These are phyloP conservation scores for Pleoardoris graminearum DNA, from an alignment of 2,329 filamentous ascomycete species.

Conservation along the genomic window DNA sequence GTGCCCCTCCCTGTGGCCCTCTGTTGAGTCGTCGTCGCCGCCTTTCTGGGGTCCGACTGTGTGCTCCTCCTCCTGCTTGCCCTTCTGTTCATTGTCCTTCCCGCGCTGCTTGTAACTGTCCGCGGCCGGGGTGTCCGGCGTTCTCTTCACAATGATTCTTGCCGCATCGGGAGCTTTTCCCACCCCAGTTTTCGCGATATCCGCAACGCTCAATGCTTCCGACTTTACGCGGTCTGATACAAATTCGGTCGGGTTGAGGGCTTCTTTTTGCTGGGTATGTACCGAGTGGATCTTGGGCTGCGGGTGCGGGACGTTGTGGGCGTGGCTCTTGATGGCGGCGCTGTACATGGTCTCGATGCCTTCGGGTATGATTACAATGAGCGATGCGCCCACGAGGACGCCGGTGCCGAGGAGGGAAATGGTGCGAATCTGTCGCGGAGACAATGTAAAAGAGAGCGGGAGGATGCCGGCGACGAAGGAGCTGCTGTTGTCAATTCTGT, in stretches of 20 bases:
- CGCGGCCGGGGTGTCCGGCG: constrained; percentile 22
- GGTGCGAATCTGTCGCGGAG: constrained; percentile 81
- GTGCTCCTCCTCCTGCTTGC: constrained; percentile 25
- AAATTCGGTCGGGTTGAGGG: constrained; percentile 30
- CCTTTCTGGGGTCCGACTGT: constrained; percentile 35
- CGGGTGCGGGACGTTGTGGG: constrained; percentile 27
- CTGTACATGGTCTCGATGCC: constrained; percentile 87
- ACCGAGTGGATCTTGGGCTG: constrained; percentile 32
- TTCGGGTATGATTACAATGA: constrained; percentile 97
- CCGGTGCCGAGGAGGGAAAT: constrained; percentile 93
- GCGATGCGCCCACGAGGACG: constrained; percentile 88
- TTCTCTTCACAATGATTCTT: constrained; percentile 26
- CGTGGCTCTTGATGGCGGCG: constrained; percentile 42
- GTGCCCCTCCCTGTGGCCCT: constrained; percentile 44
- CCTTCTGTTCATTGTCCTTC: constrained; percentile 24
- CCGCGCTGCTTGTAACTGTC: constrained; percentile 24
- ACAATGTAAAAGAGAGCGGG: constrained; percentile 85
- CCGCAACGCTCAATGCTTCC: background rate
- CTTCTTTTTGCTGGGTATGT: constrained; percentile 32
- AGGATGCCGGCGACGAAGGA: constrained; percentile 92
- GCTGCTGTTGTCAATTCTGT: constrained; percentile 56
- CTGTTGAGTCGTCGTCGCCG: constrained; percentile 44
- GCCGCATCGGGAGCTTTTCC: constrained; percentile 24
- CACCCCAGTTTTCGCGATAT: constrained; percentile 20
- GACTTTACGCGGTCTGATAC: constrained; percentile 20